Evolutionary conservation across 805 yeast species (phyloP), one percentile per base, ranked within the genome.

Genomic region (Wickerhamomyces mucosus): DNA sequence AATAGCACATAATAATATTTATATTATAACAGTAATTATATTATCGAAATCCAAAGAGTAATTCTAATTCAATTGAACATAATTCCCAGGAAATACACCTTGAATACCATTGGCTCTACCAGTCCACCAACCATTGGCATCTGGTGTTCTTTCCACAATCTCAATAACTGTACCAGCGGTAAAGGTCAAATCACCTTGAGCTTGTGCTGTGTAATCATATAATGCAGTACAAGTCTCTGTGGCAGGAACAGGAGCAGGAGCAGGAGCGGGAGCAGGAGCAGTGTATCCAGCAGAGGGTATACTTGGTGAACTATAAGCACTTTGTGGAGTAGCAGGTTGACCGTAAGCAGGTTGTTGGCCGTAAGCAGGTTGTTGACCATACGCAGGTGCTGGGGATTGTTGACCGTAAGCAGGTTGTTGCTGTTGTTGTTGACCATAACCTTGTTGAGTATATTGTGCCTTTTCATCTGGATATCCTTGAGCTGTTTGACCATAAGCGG

Each of bases 51-150:
- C n/a, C n/a, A n/a, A n/a, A n/a, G n/a, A n/a, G n/a, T n/a, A n/a
- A n/a, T n/a, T 22, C 28, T 28, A 56, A 45, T 75, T 75, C 43
- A 84, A 55, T 53, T 81, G 89, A 18, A 92, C 98, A 49, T 92
- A 92, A 53, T 89, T 92, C 8, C 96, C 98, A 6, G 98, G 98
- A 64, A 94, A 92, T 9, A 78, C 80, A 36, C 98, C 98, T 37
- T 79, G 77, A 37, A 67, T 78, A 7, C 96, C 96, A 46, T 85
- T 83, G 40, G 70, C 61, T 24, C 67, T 60, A 11, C 98, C 98
- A 0, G 96, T 85, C 98, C 98, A 92, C 98, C 98, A 92, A 6
- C 95, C 98, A 48, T 84, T 85, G 32, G 77, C 69, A 53, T 86
- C 95, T 0, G 72, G 65, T 1, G 95, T 80, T 49, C 84, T 77